Percentiles rank a stretch among this genome's conserved stretches.
These are phyloP conservation scores for Mesembryanthemum crystallinum DNA, from an alignment of 148 eudicot genomes.

Conservation along the genomic window DNA sequence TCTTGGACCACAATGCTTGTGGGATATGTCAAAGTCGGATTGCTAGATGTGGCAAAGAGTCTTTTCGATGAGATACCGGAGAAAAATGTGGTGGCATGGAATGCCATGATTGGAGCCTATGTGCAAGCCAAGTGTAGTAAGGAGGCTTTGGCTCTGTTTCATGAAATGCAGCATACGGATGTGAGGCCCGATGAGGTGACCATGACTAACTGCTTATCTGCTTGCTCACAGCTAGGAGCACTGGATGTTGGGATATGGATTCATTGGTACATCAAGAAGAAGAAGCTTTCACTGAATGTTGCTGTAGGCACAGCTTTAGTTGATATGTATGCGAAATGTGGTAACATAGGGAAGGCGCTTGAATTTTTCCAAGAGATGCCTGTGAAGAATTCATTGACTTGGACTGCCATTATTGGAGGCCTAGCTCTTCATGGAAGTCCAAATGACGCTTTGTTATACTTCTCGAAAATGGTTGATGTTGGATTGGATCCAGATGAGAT, in stretches of 20 bases:
- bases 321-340: conserved; percentile 72
- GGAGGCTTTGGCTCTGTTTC: conserved; percentile 50
- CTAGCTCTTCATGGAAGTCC: conserved; percentile 58
- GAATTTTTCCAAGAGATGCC: conserved; percentile 48
- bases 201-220: conserved; percentile 55
- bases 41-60: conserved; percentile 42
- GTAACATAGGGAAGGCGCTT: conserved; percentile 53
- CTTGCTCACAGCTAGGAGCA: conserved; percentile 61
- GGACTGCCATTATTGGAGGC: conserved; percentile 56
- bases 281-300: conserved; percentile 43
- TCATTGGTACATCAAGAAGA: conserved; percentile 42
- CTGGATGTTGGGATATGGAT: conserved; percentile 60
- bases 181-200: conserved; percentile 51
- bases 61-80: conserved; percentile 47
- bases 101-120: conserved; percentile 66
- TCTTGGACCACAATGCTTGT: conserved; percentile 59
- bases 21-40: conserved; percentile 53
- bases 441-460: conserved; percentile 46
- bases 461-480: conserved; percentile 39
- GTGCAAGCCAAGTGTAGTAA: conserved; percentile 44
- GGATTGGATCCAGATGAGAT: conserved; percentile 55
- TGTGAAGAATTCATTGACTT: conserved; percentile 48
- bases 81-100: conserved; percentile 65
- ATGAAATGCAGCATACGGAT: conserved; percentile 44
- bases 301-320: conserved; percentile 55